A percentile compares a stretch with the other conserved stretches of the same genome.
Conservation (phyloP, 2,329 filamentous ascomycete species). For the Hortaea sp. region DNA sequence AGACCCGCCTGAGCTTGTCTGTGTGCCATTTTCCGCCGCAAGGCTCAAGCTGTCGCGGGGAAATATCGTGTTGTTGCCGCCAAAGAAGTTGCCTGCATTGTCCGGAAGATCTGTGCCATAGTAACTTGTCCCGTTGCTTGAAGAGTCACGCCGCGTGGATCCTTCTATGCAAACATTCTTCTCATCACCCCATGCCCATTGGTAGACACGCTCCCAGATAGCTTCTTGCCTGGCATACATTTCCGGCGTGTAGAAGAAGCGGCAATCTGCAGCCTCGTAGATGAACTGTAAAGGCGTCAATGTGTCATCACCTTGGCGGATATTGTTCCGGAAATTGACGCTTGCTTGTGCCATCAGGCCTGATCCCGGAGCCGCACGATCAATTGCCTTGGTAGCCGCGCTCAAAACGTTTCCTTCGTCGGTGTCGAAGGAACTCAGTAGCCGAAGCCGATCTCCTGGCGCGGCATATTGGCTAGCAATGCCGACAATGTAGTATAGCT, state of each 20-base stretch:
- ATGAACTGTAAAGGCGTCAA: conserved; percentile 31
- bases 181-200: conserved; percentile 23
- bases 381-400: neutral
- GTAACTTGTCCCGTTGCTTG: too few species aligned
- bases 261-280: conserved; percentile 32
- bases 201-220: conserved; percentile 30
- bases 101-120: too few species aligned
- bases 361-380: neutral
- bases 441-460: neutral
- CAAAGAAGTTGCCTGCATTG: too few species aligned
- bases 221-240: conserved; percentile 27
- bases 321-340: conserved; percentile 28
- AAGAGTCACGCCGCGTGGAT: too few species aligned
- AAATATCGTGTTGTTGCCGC: too few species aligned
- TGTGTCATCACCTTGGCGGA: conserved; percentile 19
- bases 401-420: conserved; percentile 2
- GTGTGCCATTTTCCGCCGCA: too few species aligned
- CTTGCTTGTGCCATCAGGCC: conserved; percentile 14
- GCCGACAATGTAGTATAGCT: neutral
- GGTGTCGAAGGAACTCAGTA: too few species aligned
- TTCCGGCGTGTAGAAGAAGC: conserved; percentile 29
- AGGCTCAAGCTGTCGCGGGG: too few species aligned
- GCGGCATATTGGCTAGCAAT: neutral
- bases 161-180: too few species aligned
- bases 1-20: too few species aligned